phyloP scores from a whole-genome alignment of 441 rosid genomes.

The Manihot esculenta region DNA sequence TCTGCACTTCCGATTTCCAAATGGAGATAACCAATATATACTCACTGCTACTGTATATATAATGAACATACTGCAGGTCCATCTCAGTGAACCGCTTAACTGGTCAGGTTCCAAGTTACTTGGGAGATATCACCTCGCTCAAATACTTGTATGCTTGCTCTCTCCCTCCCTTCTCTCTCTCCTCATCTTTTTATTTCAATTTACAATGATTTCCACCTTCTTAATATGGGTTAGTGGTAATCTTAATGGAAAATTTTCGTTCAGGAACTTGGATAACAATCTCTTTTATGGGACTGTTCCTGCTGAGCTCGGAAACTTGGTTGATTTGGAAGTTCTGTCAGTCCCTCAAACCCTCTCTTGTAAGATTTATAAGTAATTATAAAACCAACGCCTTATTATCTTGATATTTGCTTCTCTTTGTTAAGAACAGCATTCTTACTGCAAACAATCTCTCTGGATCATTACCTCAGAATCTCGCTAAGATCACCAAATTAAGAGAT shows the following conservation, averaged over 20 bases:
- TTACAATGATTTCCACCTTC: neutral
- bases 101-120: conserved; percentile 34
- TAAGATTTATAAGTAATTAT: neutral
- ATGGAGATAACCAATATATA: neutral
- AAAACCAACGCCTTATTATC: neutral
- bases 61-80: conserved; percentile 23
- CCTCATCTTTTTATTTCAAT: neutral
- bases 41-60: neutral
- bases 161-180: neutral
- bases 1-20: neutral
- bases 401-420: neutral
- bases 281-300: conserved; percentile 18
- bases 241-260: neutral
- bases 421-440: conserved; percentile 23
- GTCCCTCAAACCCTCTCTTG: neutral
- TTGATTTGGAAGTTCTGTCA: conserved; percentile 8
- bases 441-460: conserved; percentile 29
- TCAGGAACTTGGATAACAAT: conserved; percentile 19
- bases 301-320: conserved; percentile 16
- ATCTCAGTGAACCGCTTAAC: conserved; percentile 33
- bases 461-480: conserved; percentile 23
- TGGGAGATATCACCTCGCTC: conserved; percentile 40
- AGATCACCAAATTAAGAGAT: conserved; percentile 26
- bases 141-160: conserved; percentile 27
- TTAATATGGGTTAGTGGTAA: neutral